Base-by-base conservation (phyloP, 441 rosid genomes). In the Macaranga tanarius region DNA sequence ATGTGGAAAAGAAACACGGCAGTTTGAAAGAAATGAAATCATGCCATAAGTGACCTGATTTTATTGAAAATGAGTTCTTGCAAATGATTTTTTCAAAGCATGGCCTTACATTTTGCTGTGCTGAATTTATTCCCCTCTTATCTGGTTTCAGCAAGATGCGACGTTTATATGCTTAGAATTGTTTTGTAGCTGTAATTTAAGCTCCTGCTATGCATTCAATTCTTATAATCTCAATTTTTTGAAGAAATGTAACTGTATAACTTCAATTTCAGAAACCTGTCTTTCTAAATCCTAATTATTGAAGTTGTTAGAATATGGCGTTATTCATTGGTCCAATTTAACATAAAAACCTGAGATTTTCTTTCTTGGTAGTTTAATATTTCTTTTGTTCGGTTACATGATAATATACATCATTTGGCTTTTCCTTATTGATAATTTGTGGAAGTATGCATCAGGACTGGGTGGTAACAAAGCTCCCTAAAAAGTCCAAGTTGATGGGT, bases 371-470 rank as follows among this genome's bases (percentile, higher is more conserved):
- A 5, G 45, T 42, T 19, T 31, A 31, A 31, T 31, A 31, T 31
- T 31, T 31, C 38, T 31, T 31, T 31, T 31, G 38, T 31, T 31
- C 38, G 38, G 38, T 31, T 31, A 31, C 38, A 31, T 3, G 38
- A 31, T 31, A 31, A 31, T 31, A 1, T 31, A 31, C 38, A 31
- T 31, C 38, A 26, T 70, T 38, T 40, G 51, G 40, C 17, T 67
- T 42, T 55, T 28, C 17, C 68, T 60, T 28, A 22, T 52, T 60
- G 44, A 47, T 75, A 69, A 75, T 45, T 50, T 68, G 26, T 20
- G 70, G 48, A 57, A 19, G 55, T 69, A 71, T 71, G 68, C 50
- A 23, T 82, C 84, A 92, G 98, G 95, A 78, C 34, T 95, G 99
- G 99, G 77, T 84, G 65, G 85, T 87, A 47, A 85, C 85, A 15